phyloP scores from a whole-genome alignment of 208 protist genomes.

The Herpetomonas muscarum region DNA sequence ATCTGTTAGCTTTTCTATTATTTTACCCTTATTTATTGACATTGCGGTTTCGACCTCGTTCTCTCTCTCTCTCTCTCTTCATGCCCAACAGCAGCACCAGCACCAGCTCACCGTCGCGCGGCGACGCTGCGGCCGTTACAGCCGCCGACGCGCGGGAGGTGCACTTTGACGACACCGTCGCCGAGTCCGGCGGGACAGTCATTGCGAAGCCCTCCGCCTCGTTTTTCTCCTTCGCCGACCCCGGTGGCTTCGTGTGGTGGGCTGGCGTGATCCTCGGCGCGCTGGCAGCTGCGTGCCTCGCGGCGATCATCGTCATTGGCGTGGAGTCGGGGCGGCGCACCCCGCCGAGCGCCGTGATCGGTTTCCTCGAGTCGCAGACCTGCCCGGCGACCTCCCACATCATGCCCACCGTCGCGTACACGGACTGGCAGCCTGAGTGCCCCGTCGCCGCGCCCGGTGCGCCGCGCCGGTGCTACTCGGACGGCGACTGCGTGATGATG shows the following conservation, averaged over 20 bases:
- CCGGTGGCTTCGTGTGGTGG: conserved; percentile 41
- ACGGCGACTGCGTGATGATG: conserved; percentile 37
- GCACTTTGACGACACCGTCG: conserved; percentile 8
- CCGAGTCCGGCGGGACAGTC: too few species aligned
- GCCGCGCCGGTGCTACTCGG: conserved; percentile 18
- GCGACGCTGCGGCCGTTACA: too few species aligned
- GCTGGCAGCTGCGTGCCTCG: conserved; percentile 14
- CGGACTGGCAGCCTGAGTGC: conserved; percentile 24
- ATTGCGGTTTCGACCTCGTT: background rate
- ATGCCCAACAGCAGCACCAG: too few species aligned
- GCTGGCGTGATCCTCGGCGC: conserved; percentile 24
- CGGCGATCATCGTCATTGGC: conserved; percentile 32
- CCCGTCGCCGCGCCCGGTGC: conserved; percentile 3
- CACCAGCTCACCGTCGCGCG: too few species aligned
- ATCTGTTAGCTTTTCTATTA: background rate
- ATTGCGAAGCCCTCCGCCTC: background rate
- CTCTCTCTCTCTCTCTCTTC: conserved; percentile 1
- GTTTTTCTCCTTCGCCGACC: conserved; percentile 35
- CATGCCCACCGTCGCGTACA: conserved; percentile 19
- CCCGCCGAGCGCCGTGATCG: conserved; percentile 18
- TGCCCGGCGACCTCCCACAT: conserved; percentile 27
- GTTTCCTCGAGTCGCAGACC: conserved; percentile 15
- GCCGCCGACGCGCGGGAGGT: too few species aligned
- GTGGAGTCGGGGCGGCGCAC: conserved; percentile 9
- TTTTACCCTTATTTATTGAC: background rate